Conservation (phyloP, 768 basidiomycete genomes). For the Phanerochaete carnosa region DNA sequence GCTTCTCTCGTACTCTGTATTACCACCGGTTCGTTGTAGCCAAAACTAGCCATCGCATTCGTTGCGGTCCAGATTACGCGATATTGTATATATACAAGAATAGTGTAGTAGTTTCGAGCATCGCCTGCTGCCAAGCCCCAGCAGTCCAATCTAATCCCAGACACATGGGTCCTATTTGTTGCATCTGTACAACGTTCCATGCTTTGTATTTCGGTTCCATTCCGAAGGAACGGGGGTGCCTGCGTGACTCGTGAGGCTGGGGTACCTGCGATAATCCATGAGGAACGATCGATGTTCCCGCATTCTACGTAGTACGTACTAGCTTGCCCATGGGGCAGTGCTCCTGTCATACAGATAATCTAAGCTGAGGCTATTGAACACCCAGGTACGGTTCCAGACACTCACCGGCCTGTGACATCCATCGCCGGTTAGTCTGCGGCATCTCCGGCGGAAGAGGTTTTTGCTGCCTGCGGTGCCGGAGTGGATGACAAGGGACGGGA, state of each 20-base stretch:
- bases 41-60: neutral
- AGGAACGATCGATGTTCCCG: neutral
- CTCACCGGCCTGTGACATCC: neutral
- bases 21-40: neutral
- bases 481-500: neutral
- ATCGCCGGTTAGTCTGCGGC: neutral
- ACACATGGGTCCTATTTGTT: neutral
- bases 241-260: no score
- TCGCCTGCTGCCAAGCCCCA: neutral
- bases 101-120: neutral
- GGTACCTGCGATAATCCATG: neutral
- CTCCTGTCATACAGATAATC: neutral
- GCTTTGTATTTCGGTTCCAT: neutral
- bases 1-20: neutral
- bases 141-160: neutral
- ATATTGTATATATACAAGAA: neutral
- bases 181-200: neutral
- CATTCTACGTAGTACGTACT: neutral
- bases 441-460: neutral
- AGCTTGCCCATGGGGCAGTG: neutral
- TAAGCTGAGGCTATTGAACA: neutral
- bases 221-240: no score
- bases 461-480: neutral
- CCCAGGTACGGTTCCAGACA: neutral
- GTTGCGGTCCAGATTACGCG: neutral